These are phyloP conservation scores for Pleurotus tuoliensis DNA, from an alignment of 768 basidiomycete genomes.

Conservation along the genomic window DNA sequence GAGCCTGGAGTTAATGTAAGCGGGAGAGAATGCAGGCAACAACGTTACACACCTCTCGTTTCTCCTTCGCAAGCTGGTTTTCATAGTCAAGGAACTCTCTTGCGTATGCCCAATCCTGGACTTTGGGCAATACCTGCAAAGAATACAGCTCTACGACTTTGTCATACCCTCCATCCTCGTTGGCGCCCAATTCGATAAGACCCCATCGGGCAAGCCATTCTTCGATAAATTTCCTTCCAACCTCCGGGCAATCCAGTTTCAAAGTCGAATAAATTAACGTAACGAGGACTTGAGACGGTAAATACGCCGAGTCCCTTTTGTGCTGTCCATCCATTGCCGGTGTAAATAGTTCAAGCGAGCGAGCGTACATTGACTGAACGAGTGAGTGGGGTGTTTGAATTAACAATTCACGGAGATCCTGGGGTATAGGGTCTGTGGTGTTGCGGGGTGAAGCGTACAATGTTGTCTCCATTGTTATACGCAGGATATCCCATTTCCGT, in stretches of 20 bases:
- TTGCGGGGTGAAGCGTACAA: slow-evolving; percentile 57
- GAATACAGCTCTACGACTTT: slow-evolving; percentile 77
- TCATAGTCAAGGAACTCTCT: slow-evolving; percentile 75
- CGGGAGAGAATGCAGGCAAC: slow-evolving; percentile 1
- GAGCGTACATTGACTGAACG: slow-evolving; percentile 50
- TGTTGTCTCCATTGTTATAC: slow-evolving; percentile 78
- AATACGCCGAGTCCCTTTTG: slow-evolving; percentile 44
- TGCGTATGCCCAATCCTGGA: slow-evolving; percentile 80
- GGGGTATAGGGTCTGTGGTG: slow-evolving; percentile 37
- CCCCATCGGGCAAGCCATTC: slow-evolving; percentile 71
- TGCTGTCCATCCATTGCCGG: slow-evolving; percentile 35
- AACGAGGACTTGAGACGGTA: slow-evolving; percentile 67
- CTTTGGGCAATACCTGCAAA: slow-evolving; percentile 63
- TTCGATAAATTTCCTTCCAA: slow-evolving; percentile 66
- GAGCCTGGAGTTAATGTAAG: slow-evolving; percentile 24
- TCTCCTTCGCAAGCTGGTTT: slow-evolving; percentile 48
- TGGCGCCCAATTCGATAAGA: slow-evolving; percentile 24
- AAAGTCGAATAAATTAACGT: slow-evolving; percentile 70
- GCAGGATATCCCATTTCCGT: slow-evolving; percentile 84
- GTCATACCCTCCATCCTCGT: slow-evolving; percentile 53
- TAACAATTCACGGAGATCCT: slow-evolving; percentile 47
- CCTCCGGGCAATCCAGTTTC: slow-evolving; percentile 56
- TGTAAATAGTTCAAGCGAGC: slow-evolving; percentile 67
- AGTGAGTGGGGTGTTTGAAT: slow-evolving; percentile 57
- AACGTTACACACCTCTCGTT: slow-evolving; percentile 45